Evolutionary conservation across 2,329 filamentous ascomycete genomes (phyloP), one percentile per base, ranked within the genome.

Genomic region (Colletotrichum lini): DNA sequence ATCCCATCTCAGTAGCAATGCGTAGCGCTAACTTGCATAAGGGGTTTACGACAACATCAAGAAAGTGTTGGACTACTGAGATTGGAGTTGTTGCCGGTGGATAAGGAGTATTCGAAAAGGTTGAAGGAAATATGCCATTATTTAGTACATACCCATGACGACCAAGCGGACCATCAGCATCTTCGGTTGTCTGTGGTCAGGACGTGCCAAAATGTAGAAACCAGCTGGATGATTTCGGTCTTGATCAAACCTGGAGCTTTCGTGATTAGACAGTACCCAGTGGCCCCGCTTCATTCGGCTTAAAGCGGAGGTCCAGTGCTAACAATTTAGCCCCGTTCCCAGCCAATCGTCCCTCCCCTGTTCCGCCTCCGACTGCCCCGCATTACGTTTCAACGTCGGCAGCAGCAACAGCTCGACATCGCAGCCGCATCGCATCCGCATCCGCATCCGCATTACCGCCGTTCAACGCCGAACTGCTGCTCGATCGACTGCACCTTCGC

Each of bases 11-110:
- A 4, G 4, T 42, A 13, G n/a, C 13, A 8, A 7, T 15, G 59
- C 42, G n/a, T n/a, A 8, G 56, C 65, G 54, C 79, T 83, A 75
- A 83, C 74, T 61, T 45, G 2, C 50, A 30, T 42, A 2, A 93
- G 91, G 92, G 78, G 87, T 94, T 76, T 94, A 93, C 72, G 92
- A 94, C 76, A 88, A 88, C 21, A 91, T 94, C 74, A 92, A 91
- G 80, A 88, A 87, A 76, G 86, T 90, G 1, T 78, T 94, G 64
- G 85, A 92, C 18, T 94, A 93, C 78, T 94, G 81, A 78, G 12
- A 38, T 10, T 8, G 2, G 35, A 38, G 30, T 45, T 6, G 8
- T 69, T 73, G 12, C 8, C 45, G 40, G 5, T 4, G 35, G 30
- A 45, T 15, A 7, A 56, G 40, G 26, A 54, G 30, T 12, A 26